phyloP scores from a whole-genome alignment of 164 flowering plant species.

The Piper betle region DNA sequence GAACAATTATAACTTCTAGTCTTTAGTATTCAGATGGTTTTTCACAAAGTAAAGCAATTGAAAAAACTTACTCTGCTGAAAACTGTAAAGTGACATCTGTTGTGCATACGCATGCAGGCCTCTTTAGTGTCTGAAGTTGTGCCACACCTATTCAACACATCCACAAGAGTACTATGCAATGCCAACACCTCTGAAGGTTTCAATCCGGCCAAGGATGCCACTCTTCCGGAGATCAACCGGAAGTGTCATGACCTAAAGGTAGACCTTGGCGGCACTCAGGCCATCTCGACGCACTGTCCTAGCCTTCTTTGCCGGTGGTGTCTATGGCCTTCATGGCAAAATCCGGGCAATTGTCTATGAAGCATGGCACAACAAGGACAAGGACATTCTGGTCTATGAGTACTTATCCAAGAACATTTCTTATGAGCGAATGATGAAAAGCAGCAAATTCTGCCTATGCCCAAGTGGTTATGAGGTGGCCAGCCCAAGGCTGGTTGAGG shows the following conservation, averaged over 20 bases:
- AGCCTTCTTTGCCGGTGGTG: constrained; percentile 59
- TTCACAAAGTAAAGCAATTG: too few species aligned
- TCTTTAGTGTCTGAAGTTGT: constrained; percentile 11
- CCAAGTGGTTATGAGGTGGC: constrained; percentile 88
- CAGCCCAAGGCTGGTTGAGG: constrained; percentile 63
- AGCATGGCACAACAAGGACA: constrained; percentile 50
- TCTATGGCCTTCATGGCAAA: constrained; percentile 40
- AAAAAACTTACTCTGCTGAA: too few species aligned
- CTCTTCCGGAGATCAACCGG: constrained; percentile 28
- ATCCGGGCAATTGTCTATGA: constrained; percentile 39
- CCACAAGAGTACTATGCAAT: constrained; percentile 28
- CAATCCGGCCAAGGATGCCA: constrained; percentile 20
- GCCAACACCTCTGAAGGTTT: constrained; percentile 27
- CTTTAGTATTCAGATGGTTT: too few species aligned
- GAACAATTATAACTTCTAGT: too few species aligned
- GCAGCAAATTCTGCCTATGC: constrained; percentile 60
- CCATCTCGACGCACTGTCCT: constrained; percentile 1
- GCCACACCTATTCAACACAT: constrained; percentile 18
- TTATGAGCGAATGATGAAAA: constrained; percentile 40
- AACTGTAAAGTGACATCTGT: not conserved
- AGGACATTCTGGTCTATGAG: constrained; percentile 39
- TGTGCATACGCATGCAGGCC: constrained; percentile 12
- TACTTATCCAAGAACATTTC: constrained; percentile 45
- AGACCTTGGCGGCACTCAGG: not conserved
- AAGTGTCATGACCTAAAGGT: not conserved